Percentiles rank a stretch among this genome's conserved stretches.
These are phyloP conservation scores for Bacidia gigantensis DNA, from an alignment of 495 filamentous ascomycete species.

Conservation along the genomic window DNA sequence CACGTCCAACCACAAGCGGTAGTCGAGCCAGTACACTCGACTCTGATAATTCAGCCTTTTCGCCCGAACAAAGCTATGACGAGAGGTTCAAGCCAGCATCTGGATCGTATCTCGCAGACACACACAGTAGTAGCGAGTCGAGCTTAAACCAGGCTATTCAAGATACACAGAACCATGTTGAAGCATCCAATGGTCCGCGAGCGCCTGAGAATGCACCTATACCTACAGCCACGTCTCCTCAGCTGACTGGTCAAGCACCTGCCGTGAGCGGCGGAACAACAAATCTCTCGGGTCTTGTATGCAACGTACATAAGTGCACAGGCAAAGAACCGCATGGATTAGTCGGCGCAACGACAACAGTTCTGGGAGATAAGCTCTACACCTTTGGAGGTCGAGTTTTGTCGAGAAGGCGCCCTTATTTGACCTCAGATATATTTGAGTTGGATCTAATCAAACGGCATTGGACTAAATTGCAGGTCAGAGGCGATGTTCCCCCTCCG, in stretches of 20 bases:
- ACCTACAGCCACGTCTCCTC: constrained; percentile 16
- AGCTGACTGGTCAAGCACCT: constrained; percentile 15
- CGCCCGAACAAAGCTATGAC: constrained; percentile 29
- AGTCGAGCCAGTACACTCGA: constrained; percentile 47
- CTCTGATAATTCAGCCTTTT: constrained; percentile 37
- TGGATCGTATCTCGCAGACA: constrained; percentile 20
- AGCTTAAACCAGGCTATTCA: constrained; percentile 26
- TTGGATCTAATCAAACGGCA: constrained; percentile 81
- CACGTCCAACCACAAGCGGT: constrained; percentile 22
- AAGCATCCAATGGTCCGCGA: background rate
- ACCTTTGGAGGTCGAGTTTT: constrained; percentile 88
- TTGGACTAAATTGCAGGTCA: constrained; percentile 78
- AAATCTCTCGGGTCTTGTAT: constrained; percentile 77
- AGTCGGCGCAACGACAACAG: constrained; percentile 89
- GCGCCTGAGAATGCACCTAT: constrained; percentile 1
- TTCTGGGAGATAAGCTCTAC: constrained; percentile 86
- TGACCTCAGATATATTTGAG: constrained; percentile 85
- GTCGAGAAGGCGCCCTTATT: constrained; percentile 63
- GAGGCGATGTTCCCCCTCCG: constrained; percentile 74
- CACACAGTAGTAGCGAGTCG: constrained; percentile 43
- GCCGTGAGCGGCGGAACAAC: constrained; percentile 33
- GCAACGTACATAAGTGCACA: constrained; percentile 84
- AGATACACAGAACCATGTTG: constrained; percentile 6
- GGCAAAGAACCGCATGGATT: constrained; percentile 81
- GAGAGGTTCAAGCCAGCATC: constrained; percentile 18